Conservation (phyloP, 2,329 filamentous ascomycete genomes). For the Pseudocercospora macadamiae region DNA sequence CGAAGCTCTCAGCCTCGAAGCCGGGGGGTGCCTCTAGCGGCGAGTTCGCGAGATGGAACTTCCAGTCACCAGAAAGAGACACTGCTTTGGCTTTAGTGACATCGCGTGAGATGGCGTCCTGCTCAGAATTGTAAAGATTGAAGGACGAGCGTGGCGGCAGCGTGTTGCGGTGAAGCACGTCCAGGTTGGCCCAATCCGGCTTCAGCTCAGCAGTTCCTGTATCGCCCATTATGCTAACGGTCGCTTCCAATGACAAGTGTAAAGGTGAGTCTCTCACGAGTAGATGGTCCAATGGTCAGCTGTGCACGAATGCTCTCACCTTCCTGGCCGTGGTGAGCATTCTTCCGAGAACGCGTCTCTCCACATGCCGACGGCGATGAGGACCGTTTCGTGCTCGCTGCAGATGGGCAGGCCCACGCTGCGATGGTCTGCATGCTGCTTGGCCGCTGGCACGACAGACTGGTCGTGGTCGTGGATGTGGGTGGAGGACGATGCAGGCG, state of each 20-base stretch:
- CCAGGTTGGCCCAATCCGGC: slow-evolving; percentile 66
- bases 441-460: neutral
- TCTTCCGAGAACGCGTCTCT: neutral
- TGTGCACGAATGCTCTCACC: neutral
- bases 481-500: neutral
- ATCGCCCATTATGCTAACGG: slow-evolving; percentile 11
- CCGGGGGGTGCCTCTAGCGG: slow-evolving; percentile 42
- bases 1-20: slow-evolving; percentile 39
- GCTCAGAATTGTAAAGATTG: slow-evolving; percentile 54
- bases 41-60: slow-evolving; percentile 43
- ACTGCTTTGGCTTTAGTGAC: slow-evolving; percentile 36
- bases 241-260: neutral
- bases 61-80: slow-evolving; percentile 43
- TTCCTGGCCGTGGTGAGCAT: neutral
- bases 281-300: neutral
- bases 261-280: neutral
- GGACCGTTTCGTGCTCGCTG: neutral
- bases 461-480: too few species aligned
- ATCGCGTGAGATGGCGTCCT: slow-evolving; percentile 52
- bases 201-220: neutral
- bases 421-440: neutral
- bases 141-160: slow-evolving; percentile 62
- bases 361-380: neutral
- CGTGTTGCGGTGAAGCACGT: slow-evolving; percentile 63
- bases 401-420: neutral